Conservation (phyloP, 1,284 basidiomycete genomes). For the Lignosus rhinocerotis region DNA sequence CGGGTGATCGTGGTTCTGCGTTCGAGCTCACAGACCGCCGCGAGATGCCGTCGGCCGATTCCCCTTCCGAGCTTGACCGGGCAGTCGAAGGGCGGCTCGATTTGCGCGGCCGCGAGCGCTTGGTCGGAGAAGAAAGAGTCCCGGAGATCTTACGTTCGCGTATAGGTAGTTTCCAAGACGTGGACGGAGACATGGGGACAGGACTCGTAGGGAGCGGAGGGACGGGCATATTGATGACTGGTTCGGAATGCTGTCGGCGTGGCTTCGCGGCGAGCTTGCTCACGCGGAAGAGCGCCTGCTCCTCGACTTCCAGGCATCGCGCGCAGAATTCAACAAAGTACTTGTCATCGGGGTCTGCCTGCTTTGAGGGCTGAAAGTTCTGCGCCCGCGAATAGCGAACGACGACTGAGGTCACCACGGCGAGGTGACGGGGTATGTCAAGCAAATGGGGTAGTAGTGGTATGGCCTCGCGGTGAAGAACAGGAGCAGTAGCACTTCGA, state of each 20-base stretch:
- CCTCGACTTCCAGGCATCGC: conserved; percentile 72
- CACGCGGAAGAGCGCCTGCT: conserved; percentile 63
- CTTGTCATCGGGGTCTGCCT: conserved; percentile 20
- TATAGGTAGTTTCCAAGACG: conserved; percentile 14
- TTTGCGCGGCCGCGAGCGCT: conserved; percentile 26
- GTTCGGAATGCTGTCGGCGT: conserved; percentile 23
- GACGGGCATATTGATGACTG: conserved; percentile 14
- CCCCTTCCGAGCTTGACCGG: conserved; percentile 30
- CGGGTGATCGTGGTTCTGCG: conserved; percentile 14
- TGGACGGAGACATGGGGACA: conserved; percentile 22
- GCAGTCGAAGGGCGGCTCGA: conserved; percentile 45
- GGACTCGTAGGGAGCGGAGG: conserved; percentile 19
- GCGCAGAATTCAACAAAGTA: conserved; percentile 31
- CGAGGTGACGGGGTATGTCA: conserved; percentile 72
- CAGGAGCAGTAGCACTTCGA: conserved; percentile 50
- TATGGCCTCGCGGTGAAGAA: conserved; percentile 67
- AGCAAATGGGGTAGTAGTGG: conserved; percentile 68
- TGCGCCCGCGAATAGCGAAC: conserved; percentile 49
- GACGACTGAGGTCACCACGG: conserved; percentile 71
- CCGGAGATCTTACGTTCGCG: conserved; percentile 24
- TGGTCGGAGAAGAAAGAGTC: conserved; percentile 4
- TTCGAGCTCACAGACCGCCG: conserved; percentile 8
- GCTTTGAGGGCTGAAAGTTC: conserved; percentile 26
- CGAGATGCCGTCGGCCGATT: conserved; percentile 8
- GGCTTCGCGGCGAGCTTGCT: conserved; percentile 49